phyloP scores from a whole-genome alignment of 1,284 basidiomycete genomes.

The Mycena sp. region DNA sequence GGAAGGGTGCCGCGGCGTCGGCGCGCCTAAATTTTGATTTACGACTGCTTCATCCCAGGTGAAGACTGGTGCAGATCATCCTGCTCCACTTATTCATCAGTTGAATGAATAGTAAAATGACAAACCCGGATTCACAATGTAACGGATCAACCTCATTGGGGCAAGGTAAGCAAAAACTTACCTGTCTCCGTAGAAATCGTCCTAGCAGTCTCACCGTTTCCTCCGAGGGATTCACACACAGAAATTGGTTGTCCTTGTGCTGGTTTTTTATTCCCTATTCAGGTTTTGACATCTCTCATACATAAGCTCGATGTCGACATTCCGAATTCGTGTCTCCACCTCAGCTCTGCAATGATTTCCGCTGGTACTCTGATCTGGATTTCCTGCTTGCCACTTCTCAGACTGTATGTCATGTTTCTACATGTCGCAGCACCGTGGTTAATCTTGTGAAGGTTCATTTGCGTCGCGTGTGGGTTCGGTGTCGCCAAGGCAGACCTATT shows the following conservation, averaged over 20 bases:
- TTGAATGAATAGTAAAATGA: too few species aligned
- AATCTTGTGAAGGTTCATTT: constrained; percentile 56
- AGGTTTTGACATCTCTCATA: not conserved
- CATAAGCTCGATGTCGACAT: not conserved
- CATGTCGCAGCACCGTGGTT: not conserved
- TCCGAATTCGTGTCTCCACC: not conserved
- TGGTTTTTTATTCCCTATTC: constrained; percentile 14
- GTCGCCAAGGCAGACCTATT: constrained; percentile 73
- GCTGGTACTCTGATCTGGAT: constrained; percentile 64
- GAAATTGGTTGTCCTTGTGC: not conserved
- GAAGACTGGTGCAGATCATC: not conserved
- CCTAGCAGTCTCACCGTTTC: not conserved
- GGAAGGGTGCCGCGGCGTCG: not conserved
- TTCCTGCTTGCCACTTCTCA: constrained; percentile 66
- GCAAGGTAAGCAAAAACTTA: not conserved
- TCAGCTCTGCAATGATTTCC: constrained; percentile 35
- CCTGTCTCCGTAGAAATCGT: constrained; percentile 7
- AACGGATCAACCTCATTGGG: constrained; percentile 12
- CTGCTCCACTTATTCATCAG: not conserved
- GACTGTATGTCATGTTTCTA: constrained; percentile 56
- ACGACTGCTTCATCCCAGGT: too few species aligned
- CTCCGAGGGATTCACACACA: constrained; percentile 12
- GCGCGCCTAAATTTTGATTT: not conserved
- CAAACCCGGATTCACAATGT: not conserved
- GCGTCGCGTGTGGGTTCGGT: constrained; percentile 63